Evolutionary conservation across 2,329 filamentous ascomycete species (phyloP).

Genomic region (Macrophomina pseudophaseolina): DNA sequence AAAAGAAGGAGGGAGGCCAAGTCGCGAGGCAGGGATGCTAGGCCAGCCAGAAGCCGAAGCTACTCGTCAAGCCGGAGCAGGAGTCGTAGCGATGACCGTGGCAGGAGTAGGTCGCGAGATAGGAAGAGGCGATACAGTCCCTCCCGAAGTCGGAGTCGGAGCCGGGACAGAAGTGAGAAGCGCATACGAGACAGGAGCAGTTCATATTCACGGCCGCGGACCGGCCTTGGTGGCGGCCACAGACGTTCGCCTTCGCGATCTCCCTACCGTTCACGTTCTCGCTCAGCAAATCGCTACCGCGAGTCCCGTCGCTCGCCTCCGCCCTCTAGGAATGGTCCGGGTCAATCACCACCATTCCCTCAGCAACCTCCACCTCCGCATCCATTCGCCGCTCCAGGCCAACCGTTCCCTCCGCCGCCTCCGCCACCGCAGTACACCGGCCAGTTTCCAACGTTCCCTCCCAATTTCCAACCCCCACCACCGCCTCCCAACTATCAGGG

Average conservation of each 20-base stretch:
- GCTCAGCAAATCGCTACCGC: constrained; percentile 9
- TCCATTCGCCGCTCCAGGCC: not conserved
- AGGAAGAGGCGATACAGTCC: constrained; percentile 25
- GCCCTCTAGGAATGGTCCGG: constrained; percentile 11
- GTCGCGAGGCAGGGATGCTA: not conserved
- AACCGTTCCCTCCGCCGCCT: constrained; percentile 12
- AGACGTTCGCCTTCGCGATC: constrained; percentile 7
- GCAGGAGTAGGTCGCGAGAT: not conserved
- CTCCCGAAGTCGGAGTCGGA: constrained; percentile 18
- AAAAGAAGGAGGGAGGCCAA: constrained; percentile 26
- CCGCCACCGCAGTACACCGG: constrained; percentile 15
- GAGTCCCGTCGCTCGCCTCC: constrained; percentile 21
- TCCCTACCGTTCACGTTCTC: constrained; percentile 11
- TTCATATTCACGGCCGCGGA: constrained; percentile 17
- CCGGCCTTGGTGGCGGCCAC: constrained; percentile 5
- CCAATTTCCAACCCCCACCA: constrained; percentile 10
- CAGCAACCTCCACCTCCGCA: constrained; percentile 17
- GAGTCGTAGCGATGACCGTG: constrained; percentile 20
- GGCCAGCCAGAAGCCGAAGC: constrained; percentile 13
- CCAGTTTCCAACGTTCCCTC: constrained; percentile 13
- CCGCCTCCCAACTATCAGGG: constrained; percentile 26
- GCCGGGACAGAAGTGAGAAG: constrained; percentile 18
- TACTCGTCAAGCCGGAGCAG: constrained; percentile 20
- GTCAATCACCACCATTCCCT: constrained; percentile 11
- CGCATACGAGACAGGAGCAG: constrained; percentile 19